Percentiles rank a stretch among this genome's conserved stretches.
Evolutionary conservation across 331 rosid genomes (phyloP).

Genomic region (Dryas integrifolia): DNA sequence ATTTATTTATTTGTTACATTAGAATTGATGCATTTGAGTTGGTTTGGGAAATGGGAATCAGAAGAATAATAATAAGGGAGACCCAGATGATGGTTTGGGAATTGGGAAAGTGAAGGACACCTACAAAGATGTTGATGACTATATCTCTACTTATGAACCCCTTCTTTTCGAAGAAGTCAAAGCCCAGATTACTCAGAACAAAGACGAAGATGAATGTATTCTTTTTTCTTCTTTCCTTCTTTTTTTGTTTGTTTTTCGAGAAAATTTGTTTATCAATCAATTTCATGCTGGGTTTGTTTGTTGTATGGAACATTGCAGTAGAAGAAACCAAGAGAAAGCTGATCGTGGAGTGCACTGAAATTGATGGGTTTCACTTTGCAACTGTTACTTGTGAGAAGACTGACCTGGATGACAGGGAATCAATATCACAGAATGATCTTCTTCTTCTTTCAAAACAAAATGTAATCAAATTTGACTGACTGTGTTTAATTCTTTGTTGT

Average conservation of each 20-base stretch:
- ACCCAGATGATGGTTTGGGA: slow-evolving; percentile 26
- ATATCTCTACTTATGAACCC: slow-evolving; percentile 76
- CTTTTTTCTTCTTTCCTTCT: neutral
- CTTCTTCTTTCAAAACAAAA: slow-evolving; percentile 68
- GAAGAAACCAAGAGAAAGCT: slow-evolving; percentile 61
- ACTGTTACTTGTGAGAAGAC: slow-evolving; percentile 41
- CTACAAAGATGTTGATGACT: slow-evolving; percentile 70
- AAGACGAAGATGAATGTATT: slow-evolving; percentile 59
- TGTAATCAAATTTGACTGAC: slow-evolving; percentile 33
- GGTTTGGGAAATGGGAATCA: neutral
- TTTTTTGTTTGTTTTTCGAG: neutral
- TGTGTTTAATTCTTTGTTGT: neutral
- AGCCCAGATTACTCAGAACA: slow-evolving; percentile 59
- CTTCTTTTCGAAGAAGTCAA: slow-evolving; percentile 81
- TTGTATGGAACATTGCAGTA: slow-evolving; percentile 40
- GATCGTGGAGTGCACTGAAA: slow-evolving; percentile 56
- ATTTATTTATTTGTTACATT: neutral
- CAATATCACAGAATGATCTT: slow-evolving; percentile 67
- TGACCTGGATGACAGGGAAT: slow-evolving; percentile 34
- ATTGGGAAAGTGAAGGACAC: slow-evolving; percentile 47
- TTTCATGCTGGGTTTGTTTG: neutral
- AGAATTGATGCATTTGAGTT: neutral
- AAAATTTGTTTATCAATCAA: neutral
- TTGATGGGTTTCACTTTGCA: slow-evolving; percentile 68
- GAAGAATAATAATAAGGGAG: slow-evolving; percentile 12